A percentile compares a stretch with the other conserved stretches of the same genome.
These are phyloP conservation scores for Trichoderma erinaceum DNA, from an alignment of 495 filamentous ascomycete genomes.

Conservation along the genomic window DNA sequence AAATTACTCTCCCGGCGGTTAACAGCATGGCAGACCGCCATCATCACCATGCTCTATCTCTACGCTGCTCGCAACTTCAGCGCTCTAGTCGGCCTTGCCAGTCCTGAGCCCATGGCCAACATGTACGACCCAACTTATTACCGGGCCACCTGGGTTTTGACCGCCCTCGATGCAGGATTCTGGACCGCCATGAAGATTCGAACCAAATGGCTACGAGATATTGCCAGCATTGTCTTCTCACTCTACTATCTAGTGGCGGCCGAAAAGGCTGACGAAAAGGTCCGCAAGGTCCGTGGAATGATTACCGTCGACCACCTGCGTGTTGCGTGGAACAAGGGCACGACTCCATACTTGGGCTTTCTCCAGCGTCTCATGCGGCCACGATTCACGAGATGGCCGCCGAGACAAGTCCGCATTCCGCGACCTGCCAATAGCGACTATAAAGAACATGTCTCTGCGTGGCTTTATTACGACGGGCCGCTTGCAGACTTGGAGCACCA, in stretches of 20 bases:
- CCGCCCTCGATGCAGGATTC: conserved; percentile 90
- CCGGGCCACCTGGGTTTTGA: conserved; percentile 94
- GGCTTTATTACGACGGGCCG: conserved; percentile 93
- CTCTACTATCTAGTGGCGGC: conserved; percentile 88
- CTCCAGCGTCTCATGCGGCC: conserved; percentile 67
- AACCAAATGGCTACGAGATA: conserved; percentile 73
- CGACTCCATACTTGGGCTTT: conserved; percentile 69
- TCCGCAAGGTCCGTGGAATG: conserved; percentile 78
- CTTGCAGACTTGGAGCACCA: conserved; percentile 69
- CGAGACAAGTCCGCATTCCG: conserved; percentile 75
- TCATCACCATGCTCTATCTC: conserved; percentile 83
- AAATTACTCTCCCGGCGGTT: conserved; percentile 64
- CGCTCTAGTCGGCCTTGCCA: conserved; percentile 84
- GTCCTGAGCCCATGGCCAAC: conserved; percentile 88
- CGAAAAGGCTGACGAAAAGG: conserved; percentile 93
- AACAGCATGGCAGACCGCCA: conserved; percentile 82
- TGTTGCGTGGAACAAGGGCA: conserved; percentile 92
- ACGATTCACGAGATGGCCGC: conserved; percentile 68
- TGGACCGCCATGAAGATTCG: conserved; percentile 96
- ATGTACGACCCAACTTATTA: conserved; percentile 94
- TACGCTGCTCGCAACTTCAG: conserved; percentile 89
- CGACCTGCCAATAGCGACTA: conserved; percentile 73
- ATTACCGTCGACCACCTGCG: conserved; percentile 88
- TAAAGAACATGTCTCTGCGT: conserved; percentile 72
- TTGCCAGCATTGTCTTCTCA: conserved; percentile 75